Evolutionary conservation across 345 rosid genomes (phyloP).

Genomic region (Corchorus capsularis): DNA sequence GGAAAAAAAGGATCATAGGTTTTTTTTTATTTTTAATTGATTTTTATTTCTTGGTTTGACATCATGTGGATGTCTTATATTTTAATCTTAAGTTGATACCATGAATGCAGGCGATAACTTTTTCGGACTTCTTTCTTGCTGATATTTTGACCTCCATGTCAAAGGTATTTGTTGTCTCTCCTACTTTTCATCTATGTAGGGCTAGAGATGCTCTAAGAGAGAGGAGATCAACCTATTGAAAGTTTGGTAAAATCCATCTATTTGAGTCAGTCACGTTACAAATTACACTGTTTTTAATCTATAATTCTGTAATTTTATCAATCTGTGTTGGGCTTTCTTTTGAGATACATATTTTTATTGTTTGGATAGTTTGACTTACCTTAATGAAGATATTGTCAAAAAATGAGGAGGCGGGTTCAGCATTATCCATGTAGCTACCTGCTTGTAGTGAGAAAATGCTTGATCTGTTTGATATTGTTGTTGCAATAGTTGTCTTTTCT

Average conservation of each 20-base stretch:
- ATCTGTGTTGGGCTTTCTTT: background rate
- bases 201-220: too few relatives aligned
- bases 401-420: background rate
- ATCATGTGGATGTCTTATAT: background rate
- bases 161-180: slow-evolving; percentile 51
- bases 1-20: background rate
- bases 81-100: slow-evolving; percentile 19
- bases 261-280: background rate
- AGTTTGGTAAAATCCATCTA: too few relatives aligned
- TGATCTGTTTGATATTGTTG: slow-evolving; percentile 5
- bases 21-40: background rate
- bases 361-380: background rate
- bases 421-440: background rate
- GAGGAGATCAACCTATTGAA: too few relatives aligned
- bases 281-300: background rate
- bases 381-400: background rate
- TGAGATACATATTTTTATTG: background rate
- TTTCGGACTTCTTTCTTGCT: slow-evolving; percentile 90
- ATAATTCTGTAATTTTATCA: background rate
- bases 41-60: background rate
- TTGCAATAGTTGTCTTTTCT: background rate
- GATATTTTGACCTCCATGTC: slow-evolving; percentile 94
- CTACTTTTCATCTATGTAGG: background rate
- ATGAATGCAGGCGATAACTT: slow-evolving; percentile 67
- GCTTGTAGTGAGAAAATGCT: background rate